Conservation (phyloP, 805 yeast genomes). For the Pichia heedii region DNA sequence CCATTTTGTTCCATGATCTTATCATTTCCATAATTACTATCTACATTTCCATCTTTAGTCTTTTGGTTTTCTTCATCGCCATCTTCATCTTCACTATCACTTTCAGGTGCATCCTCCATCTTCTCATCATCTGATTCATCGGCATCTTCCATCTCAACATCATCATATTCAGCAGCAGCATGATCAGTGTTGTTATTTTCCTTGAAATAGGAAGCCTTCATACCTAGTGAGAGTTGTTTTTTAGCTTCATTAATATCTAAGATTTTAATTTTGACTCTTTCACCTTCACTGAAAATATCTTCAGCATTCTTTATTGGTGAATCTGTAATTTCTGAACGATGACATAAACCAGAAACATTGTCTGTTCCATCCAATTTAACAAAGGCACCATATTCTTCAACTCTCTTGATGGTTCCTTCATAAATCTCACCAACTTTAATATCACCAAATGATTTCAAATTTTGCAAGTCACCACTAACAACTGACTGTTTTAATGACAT, state of each 20-base stretch:
- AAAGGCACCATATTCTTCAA: slow-evolving; percentile 87
- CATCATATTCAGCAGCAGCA: slow-evolving; percentile 26
- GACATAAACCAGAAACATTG: slow-evolving; percentile 79
- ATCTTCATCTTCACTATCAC: neutral
- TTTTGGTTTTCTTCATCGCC: neutral
- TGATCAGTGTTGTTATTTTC: slow-evolving; percentile 18
- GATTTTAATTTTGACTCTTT: slow-evolving; percentile 78
- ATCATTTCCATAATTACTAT: slow-evolving; percentile 23
- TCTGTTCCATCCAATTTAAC: slow-evolving; percentile 69
- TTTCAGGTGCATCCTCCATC: slow-evolving; percentile 9
- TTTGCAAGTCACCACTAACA: slow-evolving; percentile 57
- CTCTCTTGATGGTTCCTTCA: slow-evolving; percentile 71
- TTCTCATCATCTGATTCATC: slow-evolving; percentile 11
- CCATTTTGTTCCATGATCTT: slow-evolving; percentile 39
- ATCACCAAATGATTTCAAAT: slow-evolving; percentile 55
- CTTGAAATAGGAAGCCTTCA: slow-evolving; percentile 85
- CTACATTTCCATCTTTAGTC: slow-evolving; percentile 13
- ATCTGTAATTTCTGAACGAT: slow-evolving; percentile 75
- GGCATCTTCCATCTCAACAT: slow-evolving; percentile 19
- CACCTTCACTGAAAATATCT: slow-evolving; percentile 78
- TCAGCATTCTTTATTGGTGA: slow-evolving; percentile 46
- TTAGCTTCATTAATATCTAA: slow-evolving; percentile 53
- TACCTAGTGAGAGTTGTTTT: slow-evolving; percentile 76
- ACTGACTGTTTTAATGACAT: slow-evolving; percentile 77
- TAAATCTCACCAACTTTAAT: slow-evolving; percentile 59